Percentiles rank a stretch among this genome's conserved stretches.
Evolutionary conservation across 208 protist species (phyloP).

Genomic region (Leishmania lainsoni): DNA sequence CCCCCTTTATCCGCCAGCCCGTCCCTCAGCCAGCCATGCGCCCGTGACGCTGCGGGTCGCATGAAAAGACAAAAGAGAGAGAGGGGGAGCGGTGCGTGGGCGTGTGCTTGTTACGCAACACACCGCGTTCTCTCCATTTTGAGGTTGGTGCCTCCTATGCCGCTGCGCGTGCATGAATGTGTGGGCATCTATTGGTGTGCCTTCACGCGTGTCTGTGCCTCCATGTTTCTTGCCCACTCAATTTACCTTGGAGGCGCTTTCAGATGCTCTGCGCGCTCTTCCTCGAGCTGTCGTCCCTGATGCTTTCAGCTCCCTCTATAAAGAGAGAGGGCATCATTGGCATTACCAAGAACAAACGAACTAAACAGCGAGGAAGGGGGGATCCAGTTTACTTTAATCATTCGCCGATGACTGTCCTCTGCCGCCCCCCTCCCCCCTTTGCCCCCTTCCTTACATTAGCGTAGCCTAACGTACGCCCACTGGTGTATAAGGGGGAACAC

Average conservation of each 20-base stretch:
- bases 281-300: too few species aligned
- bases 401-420: too few species aligned
- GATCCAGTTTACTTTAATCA: too few species aligned
- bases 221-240: background rate
- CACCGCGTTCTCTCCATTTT: too few species aligned
- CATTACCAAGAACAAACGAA: background rate
- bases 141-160: too few species aligned
- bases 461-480: background rate
- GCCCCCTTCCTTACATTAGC: background rate
- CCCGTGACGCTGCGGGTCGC: background rate
- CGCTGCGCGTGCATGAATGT: background rate
- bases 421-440: background rate
- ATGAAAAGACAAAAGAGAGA: background rate
- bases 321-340: too few species aligned
- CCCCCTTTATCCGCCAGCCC: background rate
- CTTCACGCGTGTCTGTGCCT: background rate
- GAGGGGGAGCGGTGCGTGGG: background rate
- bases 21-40: background rate
- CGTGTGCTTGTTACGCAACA: background rate
- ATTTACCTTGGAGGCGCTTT: background rate
- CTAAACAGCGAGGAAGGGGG: too few species aligned
- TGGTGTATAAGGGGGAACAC: background rate
- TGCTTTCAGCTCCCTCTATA: background rate
- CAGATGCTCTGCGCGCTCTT: too few species aligned
- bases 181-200: background rate